Evolutionary conservation across 2,329 filamentous ascomycete genomes (phyloP), one percentile per base, ranked within the genome.

Genomic region (Colletotrichum destructivum): DNA sequence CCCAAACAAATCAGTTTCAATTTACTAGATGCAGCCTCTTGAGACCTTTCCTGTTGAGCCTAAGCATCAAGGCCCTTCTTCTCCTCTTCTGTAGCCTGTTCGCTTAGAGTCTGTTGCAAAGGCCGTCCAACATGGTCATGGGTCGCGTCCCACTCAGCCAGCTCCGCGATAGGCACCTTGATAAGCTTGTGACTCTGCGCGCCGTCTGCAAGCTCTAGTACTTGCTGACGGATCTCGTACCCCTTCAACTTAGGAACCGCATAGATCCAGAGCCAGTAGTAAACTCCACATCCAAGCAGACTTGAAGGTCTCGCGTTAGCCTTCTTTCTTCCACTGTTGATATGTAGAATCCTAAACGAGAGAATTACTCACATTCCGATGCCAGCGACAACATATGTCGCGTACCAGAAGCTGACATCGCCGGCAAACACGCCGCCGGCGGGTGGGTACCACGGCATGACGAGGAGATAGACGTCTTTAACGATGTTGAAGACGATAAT

Each of bases 391-490:
- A 88, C 87, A 75, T 94, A 93, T 0, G 91, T 93, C 1, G 86
- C 91, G 74, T 94, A 94, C 88, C 90, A 94, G 79, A 94, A 94
- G 62, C 88, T 91, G 23, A 52, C 49, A 23, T 52, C 49, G 49
- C 49, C 49, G 21, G 49, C 49, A 11, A 87, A 86, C 0, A 82
- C 82, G 0, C 92, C 91, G 0, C 83, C 86, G 0, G 84, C 82
- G 0, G 92, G 92, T 2, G 92, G 92, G 73, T 90, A 92, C 92
- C 92, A 94, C 0, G 92, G 92, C 85, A 93, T 92, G 31, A 91
- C 84, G 3, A 94, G 81, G 55, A 93, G 82, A 71, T 90, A 93
- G 0, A 90, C 65, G 62, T 92, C 88, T 0, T 52, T 52, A 15
- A 23, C 13, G 7, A 52, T 31, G 13, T 52, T 52, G 49, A 52